Evolutionary conservation across 2,329 filamentous ascomycete genomes (phyloP).

Genomic region (Chlorencoelia australis): DNA sequence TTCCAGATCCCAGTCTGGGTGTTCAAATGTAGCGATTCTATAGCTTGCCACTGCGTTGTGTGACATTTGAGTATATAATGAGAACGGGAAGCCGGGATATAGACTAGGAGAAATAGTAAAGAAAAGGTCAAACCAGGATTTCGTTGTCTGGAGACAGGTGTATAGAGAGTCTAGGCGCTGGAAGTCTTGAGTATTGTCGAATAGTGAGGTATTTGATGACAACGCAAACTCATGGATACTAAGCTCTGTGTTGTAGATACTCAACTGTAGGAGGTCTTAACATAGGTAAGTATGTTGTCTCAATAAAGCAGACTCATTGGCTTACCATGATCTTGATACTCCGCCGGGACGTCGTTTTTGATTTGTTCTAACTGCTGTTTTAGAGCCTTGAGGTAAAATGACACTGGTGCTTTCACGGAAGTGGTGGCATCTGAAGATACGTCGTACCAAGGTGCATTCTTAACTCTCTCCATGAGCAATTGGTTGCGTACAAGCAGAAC

Average conservation of each 20-base stretch:
- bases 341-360: constrained; percentile 58
- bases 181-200: not conserved
- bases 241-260: constrained; percentile 4
- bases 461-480: constrained; percentile 18
- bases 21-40: constrained; percentile 2
- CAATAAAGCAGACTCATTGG: no score
- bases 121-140: constrained; percentile 8
- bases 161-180: constrained; percentile 3
- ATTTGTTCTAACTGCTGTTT: constrained; percentile 49
- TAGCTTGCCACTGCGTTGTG: constrained; percentile 5
- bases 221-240: constrained; percentile 5
- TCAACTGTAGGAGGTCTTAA: constrained; percentile 1
- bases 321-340: constrained; percentile 32
- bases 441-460: constrained; percentile 1
- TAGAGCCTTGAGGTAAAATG: constrained; percentile 29
- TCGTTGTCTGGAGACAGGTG: constrained; percentile 3
- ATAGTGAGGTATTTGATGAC: not conserved
- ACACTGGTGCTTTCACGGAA: constrained; percentile 16
- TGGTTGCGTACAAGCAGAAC: constrained; percentile 31
- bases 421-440: not conserved
- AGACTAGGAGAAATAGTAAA: not conserved
- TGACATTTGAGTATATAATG: not conserved
- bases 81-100: not conserved
- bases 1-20: constrained; percentile 1
- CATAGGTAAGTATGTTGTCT: not conserved